Conservation (phyloP, 2,329 filamentous ascomycete genomes). For the Monosporascus sp. region DNA sequence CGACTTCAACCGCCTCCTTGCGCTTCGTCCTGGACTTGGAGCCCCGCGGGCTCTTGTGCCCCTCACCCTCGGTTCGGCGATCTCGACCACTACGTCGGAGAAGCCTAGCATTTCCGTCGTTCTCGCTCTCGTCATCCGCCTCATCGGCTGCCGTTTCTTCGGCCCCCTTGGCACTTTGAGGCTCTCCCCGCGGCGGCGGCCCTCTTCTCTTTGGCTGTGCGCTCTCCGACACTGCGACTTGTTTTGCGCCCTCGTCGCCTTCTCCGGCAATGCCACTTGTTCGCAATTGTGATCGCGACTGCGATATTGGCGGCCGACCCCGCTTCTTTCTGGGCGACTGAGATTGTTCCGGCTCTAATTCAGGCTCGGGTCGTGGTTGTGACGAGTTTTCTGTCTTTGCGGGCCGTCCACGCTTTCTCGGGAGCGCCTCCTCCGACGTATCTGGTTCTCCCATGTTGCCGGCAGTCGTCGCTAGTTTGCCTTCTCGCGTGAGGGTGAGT, state of each 20-base stretch:
- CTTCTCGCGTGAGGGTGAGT: conserved; percentile 12
- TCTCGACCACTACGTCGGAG: conserved; percentile 19
- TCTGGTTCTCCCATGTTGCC: conserved; percentile 8
- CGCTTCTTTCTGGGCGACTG: conserved; percentile 20
- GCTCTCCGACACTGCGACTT: conserved; percentile 1
- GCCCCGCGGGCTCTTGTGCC: background rate
- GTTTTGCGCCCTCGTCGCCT: conserved; percentile 1
- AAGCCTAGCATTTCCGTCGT: conserved; percentile 17
- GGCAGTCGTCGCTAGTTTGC: conserved; percentile 4
- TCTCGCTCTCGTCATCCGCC: conserved; percentile 26
- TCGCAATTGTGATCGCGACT: background rate
- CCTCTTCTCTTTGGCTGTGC: conserved; percentile 7
- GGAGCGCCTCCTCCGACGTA: conserved; percentile 13
- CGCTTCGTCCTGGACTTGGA: background rate
- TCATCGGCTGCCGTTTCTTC: conserved; percentile 19
- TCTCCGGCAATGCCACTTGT: no score
- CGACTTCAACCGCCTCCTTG: conserved; percentile 3
- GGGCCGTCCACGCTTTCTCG: conserved; percentile 20
- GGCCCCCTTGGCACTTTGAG: conserved; percentile 3
- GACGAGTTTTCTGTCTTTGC: conserved; percentile 7
- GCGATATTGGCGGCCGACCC: conserved; percentile 15
- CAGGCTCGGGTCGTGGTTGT: conserved; percentile 4
- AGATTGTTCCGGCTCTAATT: conserved; percentile 11
- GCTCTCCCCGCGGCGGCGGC: conserved; percentile 9
- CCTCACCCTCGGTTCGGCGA: conserved; percentile 7